Base-by-base conservation (phyloP, 768 basidiomycete genomes). In the Crassisporium funariophilum region DNA sequence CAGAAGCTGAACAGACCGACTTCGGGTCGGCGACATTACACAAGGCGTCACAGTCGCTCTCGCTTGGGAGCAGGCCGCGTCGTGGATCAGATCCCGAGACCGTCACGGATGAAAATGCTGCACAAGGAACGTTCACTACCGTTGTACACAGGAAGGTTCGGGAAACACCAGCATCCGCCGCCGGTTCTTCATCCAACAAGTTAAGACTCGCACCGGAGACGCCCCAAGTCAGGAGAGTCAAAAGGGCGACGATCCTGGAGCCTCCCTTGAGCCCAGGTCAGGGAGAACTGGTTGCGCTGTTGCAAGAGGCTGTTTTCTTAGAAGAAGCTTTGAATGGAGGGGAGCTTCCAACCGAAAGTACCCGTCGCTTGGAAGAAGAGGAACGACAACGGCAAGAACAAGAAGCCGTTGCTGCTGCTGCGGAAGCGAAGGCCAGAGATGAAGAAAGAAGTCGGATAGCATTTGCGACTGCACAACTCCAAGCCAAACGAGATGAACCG, bases 241-340 rank as follows among this genome's bases (percentile, higher is more conserved):
- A 68, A 46, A 65, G 62, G 21, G 64, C 64, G 13, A 58, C 61
- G 17, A 54, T 60, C 44, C 53, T 64, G 22, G 69, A 76, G 49
- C 50, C 66, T 5, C 71, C 76, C 2, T 16, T 69, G 19, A 82
- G 72, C 56, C 79, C 80, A 23, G 77, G 74, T 5, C 65, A 53
- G 23, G 76, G 75, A 2, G 84, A 86, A 36, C 58, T 87, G 45
- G 72, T 78, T 4, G 61, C 69, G 23, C 63, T 87, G 37, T 57
- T 86, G 20, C 76, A 78, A 35, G 79, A 83, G 41, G 79, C 84
- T 5, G 78, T 83, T 22, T 55, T 78, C 43, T 59, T 86, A 37
- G 84, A 86, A 66, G 60, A 73, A 57, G 71, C 71, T 46, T 65
- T 87, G 31, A 72, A 71, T 34, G 68, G 69, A 21, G 81, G 81